Conservation (phyloP, 164 flowering plant species). For the Annona squamosa region DNA sequence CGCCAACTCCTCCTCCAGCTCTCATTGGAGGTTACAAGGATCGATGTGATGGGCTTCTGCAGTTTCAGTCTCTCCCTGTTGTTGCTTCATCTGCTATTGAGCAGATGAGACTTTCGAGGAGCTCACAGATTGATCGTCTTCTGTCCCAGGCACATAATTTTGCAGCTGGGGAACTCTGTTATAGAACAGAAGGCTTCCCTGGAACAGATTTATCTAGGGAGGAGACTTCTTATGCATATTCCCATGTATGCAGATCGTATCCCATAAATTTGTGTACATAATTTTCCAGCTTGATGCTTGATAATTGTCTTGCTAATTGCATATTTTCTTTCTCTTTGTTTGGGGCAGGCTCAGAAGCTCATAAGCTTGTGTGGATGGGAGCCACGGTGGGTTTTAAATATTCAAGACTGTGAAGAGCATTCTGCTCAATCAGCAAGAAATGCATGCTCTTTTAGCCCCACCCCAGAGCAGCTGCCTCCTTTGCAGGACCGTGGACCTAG, state of each 20-base stretch:
- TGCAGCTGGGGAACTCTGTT: constrained; percentile 40
- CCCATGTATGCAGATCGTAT: constrained; percentile 43
- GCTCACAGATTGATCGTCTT: constrained; percentile 67
- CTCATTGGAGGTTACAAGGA: constrained; percentile 92
- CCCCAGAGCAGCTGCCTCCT: constrained; percentile 28
- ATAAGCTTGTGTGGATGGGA: constrained; percentile 99
- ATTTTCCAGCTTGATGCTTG: neutral
- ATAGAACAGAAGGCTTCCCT: constrained; percentile 42
- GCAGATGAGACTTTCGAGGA: constrained; percentile 60
- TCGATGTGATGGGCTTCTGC: constrained; percentile 92
- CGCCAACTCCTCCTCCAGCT: constrained; percentile 93
- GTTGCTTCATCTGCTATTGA: constrained; percentile 74
- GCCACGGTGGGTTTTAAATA: constrained; percentile 85
- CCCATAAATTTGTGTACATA: neutral
- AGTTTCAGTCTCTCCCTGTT: constrained; percentile 75
- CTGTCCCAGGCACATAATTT: constrained; percentile 42
- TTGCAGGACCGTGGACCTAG: constrained; percentile 47
- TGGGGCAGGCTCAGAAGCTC: constrained; percentile 77
- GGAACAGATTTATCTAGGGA: constrained; percentile 52
- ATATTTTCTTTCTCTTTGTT: constrained; percentile 2
- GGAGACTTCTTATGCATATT: constrained; percentile 38
- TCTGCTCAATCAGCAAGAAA: constrained; percentile 94
- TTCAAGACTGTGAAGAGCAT: constrained; percentile 94
- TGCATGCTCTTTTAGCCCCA: constrained; percentile 68
- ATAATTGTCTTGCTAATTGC: constrained; percentile 5